Base-by-base conservation (phyloP, 1,284 basidiomycete species). In the Ustilago cynodontis region DNA sequence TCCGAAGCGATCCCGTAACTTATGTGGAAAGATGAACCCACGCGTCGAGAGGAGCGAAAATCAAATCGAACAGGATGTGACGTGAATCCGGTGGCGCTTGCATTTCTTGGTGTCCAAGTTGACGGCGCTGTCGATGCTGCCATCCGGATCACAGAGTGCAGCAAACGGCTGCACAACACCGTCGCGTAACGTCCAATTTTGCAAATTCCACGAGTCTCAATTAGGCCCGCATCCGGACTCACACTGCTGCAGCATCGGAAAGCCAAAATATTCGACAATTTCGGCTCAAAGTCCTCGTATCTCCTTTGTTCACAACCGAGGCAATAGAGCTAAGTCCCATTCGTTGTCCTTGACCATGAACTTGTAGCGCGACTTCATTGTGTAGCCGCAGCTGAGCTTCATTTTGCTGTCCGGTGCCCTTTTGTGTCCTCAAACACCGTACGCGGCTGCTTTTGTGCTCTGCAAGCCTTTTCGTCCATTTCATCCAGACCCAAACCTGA, bases 131-230 rank as follows among this genome's bases (percentile, higher is more conserved):
- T 18, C 49, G 24, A 50, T 50, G 22, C 49, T 50, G 24, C 50
- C 50, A 35, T 35, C 50, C n/a, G 50, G 50, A 52, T 52, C 50
- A 31, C 28, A 52, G 50, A n/a, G 16, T 52, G 50, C 50, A 52
- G 28, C 31, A 50, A 7, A 28, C 47, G 41, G n/a, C 41, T 9
- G 18, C 47, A 49, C 26, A 49, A 49, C 24, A 49, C 24, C 24
- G 47, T n/a, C 47, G 20, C 10, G 11, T 26, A 14, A 6, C 45
- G 24, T 43, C 41, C 41, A 7, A 9, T 8, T 16, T 22, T 43
- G 41, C 41, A n/a, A 20, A 7, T 2, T 43, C n/a, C n/a, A 43
- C 18, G n/a, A 6, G n/a, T n/a, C n/a, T 43, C 41, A 20, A 43
- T 20, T 43, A 20, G 41, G 41, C 35, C 8, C 35, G 35, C 35